Evolutionary conservation across 768 basidiomycete genomes (phyloP).

Genomic region (Albatrellus ellisii): DNA sequence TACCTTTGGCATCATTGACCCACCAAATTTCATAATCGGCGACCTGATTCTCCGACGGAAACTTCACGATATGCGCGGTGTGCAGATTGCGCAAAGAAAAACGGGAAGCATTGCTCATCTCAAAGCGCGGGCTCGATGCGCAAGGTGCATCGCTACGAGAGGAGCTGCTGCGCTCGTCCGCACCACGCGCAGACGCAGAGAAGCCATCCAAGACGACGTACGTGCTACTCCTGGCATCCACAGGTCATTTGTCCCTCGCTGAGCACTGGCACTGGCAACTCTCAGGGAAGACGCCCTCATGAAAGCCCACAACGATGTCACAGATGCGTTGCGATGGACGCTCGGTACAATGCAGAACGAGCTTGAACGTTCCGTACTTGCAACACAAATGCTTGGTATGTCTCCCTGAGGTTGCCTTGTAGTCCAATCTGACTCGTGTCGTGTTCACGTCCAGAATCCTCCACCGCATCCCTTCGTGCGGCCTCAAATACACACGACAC

Average conservation of each 20-base stretch:
- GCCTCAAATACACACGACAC: slow-evolving; percentile 69
- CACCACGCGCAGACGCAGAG: slow-evolving; percentile 36
- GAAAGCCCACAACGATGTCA: slow-evolving; percentile 82
- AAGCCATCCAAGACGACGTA: slow-evolving; percentile 40
- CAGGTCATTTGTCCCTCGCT: not conserved
- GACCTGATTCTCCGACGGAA: slow-evolving; percentile 4
- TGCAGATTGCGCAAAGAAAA: slow-evolving; percentile 47
- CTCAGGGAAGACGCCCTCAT: slow-evolving; percentile 73
- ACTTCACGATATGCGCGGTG: slow-evolving; percentile 1
- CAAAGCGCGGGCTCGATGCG: slow-evolving; percentile 62
- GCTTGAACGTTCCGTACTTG: slow-evolving; percentile 78
- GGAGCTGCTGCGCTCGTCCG: slow-evolving; percentile 49
- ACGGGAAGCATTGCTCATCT: slow-evolving; percentile 55
- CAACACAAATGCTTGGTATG: slow-evolving; percentile 74
- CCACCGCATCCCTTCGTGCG: slow-evolving; percentile 61
- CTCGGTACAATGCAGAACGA: slow-evolving; percentile 82
- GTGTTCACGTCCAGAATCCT: slow-evolving; percentile 44
- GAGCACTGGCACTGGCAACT: slow-evolving; percentile 5
- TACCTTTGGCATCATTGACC: not conserved
- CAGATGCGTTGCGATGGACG: slow-evolving; percentile 76
- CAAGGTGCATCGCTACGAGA: slow-evolving; percentile 46
- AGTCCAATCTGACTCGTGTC: not conserved
- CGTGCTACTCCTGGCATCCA: slow-evolving; percentile 17
- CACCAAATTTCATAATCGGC: not conserved
- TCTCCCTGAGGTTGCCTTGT: not conserved